Evolutionary conservation across 2,329 filamentous ascomycete genomes (phyloP).

Genomic region (Cytospora chrysosperma): DNA sequence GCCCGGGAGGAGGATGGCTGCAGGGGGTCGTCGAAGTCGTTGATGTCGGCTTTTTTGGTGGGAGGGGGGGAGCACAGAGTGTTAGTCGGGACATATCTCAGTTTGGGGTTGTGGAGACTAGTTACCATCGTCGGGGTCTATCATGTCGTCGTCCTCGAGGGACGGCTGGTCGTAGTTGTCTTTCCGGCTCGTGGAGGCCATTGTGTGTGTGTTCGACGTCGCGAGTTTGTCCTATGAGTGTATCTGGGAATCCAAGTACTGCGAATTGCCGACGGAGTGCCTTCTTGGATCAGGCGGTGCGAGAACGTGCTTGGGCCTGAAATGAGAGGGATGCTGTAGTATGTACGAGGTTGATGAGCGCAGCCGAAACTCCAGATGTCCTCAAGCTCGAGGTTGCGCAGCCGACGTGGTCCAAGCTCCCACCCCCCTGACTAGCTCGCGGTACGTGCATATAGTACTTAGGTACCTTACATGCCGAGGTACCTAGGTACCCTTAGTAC

Average conservation of each 20-base stretch:
- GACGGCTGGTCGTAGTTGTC: constrained; percentile 62
- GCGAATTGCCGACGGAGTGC: not conserved
- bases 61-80: not conserved
- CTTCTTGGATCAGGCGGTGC: not conserved
- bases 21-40: constrained; percentile 90
- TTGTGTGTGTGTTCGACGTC: constrained; percentile 30
- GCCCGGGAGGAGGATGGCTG: constrained; percentile 67
- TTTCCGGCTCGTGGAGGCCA: constrained; percentile 48
- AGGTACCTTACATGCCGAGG: no score
- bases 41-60: constrained; percentile 74
- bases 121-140: constrained; percentile 77
- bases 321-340: not conserved
- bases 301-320: not conserved
- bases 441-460: constrained; percentile 11
- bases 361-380: constrained; percentile 31
- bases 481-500: no score
- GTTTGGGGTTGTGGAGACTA: constrained; percentile 1
- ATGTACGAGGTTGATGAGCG: constrained; percentile 14
- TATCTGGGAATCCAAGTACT: not conserved
- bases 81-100: not conserved
- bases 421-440: constrained; percentile 9
- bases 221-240: not conserved
- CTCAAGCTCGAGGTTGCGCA: constrained; percentile 24
- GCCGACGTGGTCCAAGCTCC: constrained; percentile 32
- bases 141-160: constrained; percentile 64